phyloP scores from a whole-genome alignment of 345 rosid genomes.

The Boechera retrofracta region DNA sequence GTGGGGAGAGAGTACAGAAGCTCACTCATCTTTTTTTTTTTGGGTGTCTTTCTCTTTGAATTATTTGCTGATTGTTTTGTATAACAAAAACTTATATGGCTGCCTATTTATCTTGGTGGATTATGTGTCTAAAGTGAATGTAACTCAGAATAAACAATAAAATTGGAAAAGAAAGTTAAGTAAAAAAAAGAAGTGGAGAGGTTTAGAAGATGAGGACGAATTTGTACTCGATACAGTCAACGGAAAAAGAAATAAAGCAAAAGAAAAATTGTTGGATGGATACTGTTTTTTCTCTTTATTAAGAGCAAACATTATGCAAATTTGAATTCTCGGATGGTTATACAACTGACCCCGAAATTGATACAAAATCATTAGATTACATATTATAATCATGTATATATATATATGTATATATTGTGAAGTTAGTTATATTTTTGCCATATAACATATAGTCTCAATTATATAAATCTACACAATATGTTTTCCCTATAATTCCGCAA shows the following conservation, averaged over 20 bases:
- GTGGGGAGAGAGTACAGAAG: slow-evolving; percentile 59
- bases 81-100: slow-evolving; percentile 20
- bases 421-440: neutral
- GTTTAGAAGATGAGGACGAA: slow-evolving; percentile 49
- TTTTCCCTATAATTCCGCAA: neutral
- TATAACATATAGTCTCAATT: neutral
- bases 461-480: neutral
- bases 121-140: slow-evolving; percentile 43
- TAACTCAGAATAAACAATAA: slow-evolving; percentile 24
- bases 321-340: neutral
- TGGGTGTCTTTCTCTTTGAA: neutral
- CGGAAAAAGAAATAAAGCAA: slow-evolving; percentile 48
- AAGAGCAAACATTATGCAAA: neutral
- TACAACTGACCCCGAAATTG: no score
- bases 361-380: neutral
- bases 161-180: slow-evolving; percentile 14
- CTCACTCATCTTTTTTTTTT: slow-evolving; percentile 46
- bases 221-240: slow-evolving; percentile 59
- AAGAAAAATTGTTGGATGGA: slow-evolving; percentile 43
- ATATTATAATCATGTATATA: neutral
- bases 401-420: no score
- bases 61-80: slow-evolving; percentile 31
- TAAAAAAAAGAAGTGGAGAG: slow-evolving; percentile 34
- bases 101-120: slow-evolving; percentile 45
- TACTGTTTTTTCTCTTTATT: slow-evolving; percentile 5